Evolutionary conservation across 2,329 filamentous ascomycete species (phyloP).

Genomic region (Catunica adiposa): DNA sequence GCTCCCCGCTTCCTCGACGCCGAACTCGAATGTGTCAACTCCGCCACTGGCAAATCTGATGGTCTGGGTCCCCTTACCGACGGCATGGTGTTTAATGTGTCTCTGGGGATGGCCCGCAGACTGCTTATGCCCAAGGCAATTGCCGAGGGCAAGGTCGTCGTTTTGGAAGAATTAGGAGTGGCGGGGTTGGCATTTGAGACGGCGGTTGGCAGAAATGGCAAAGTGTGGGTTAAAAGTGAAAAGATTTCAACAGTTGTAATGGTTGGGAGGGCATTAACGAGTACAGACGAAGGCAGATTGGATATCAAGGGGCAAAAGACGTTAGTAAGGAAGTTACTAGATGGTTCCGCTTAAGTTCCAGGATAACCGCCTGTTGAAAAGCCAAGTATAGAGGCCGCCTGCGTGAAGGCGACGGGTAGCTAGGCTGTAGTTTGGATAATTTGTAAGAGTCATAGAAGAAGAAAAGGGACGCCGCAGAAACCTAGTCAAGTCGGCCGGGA

Average conservation of each 20-base stretch:
- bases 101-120: constrained; percentile 64
- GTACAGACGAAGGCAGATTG: constrained; percentile 55
- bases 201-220: constrained; percentile 81
- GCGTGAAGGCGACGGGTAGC: neutral
- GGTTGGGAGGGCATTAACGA: constrained; percentile 61
- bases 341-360: neutral
- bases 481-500: neutral
- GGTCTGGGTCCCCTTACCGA: constrained; percentile 69
- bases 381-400: no score
- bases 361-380: neutral
- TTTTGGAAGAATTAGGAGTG: constrained; percentile 62
- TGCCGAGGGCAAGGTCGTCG: constrained; percentile 46
- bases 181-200: constrained; percentile 81
- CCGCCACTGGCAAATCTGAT: constrained; percentile 73
- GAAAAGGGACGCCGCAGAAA: neutral
- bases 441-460: neutral
- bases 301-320: constrained; percentile 52
- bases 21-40: constrained; percentile 78
- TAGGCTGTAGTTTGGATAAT: no score
- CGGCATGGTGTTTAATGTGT: constrained; percentile 75
- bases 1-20: constrained; percentile 72
- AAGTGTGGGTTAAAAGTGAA: constrained; percentile 77
- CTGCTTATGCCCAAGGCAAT: constrained; percentile 49
- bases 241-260: constrained; percentile 54
- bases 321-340: constrained; percentile 42